A percentile compares a stretch with the other conserved stretches of the same genome.
Evolutionary conservation across 2,329 filamentous ascomycete species (phyloP).

Genomic region (Samsoniella hepiali): DNA sequence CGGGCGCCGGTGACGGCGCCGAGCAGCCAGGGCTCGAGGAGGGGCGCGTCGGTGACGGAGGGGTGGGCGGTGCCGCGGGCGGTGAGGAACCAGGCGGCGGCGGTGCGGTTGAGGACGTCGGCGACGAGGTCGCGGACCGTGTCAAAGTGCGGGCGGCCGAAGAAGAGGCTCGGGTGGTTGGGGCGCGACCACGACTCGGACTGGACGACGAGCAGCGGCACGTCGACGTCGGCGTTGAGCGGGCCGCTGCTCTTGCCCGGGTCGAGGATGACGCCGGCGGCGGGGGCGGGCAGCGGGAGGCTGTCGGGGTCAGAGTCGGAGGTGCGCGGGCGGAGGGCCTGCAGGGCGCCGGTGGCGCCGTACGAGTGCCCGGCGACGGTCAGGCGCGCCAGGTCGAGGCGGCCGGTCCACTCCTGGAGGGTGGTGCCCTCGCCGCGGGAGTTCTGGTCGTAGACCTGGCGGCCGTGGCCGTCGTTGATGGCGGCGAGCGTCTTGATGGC

Average conservation of each 20-base stretch:
- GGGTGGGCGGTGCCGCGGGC: slow-evolving; percentile 57
- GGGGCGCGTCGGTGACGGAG: slow-evolving; percentile 62
- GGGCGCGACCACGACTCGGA: slow-evolving; percentile 60
- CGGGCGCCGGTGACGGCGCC: slow-evolving; percentile 59
- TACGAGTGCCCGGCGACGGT: slow-evolving; percentile 63
- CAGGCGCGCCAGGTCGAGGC: slow-evolving; percentile 52
- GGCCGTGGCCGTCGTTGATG: slow-evolving; percentile 40
- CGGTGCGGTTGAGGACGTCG: slow-evolving; percentile 41
- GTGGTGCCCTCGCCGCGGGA: slow-evolving; percentile 44
- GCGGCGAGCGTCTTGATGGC: slow-evolving; percentile 38
- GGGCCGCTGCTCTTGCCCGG: slow-evolving; percentile 63
- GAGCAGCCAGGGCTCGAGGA: slow-evolving; percentile 60
- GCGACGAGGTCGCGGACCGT: slow-evolving; percentile 56
- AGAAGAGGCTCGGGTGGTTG: slow-evolving; percentile 50
- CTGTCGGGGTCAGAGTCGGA: neutral
- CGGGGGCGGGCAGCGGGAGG: slow-evolving; percentile 43
- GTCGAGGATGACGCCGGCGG: slow-evolving; percentile 60
- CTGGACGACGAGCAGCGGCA: slow-evolving; percentile 60
- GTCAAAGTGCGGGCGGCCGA: slow-evolving; percentile 62
- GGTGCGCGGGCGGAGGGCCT: slow-evolving; percentile 49
- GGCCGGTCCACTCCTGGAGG: slow-evolving; percentile 48
- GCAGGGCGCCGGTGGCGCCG: slow-evolving; percentile 61
- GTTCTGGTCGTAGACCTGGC: slow-evolving; percentile 38
- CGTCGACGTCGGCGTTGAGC: slow-evolving; percentile 55
- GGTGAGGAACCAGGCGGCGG: slow-evolving; percentile 53